Percentiles rank a stretch among this genome's conserved stretches.
Conservation (phyloP, 768 basidiomycete genomes). For the Podaxis sp. region DNA sequence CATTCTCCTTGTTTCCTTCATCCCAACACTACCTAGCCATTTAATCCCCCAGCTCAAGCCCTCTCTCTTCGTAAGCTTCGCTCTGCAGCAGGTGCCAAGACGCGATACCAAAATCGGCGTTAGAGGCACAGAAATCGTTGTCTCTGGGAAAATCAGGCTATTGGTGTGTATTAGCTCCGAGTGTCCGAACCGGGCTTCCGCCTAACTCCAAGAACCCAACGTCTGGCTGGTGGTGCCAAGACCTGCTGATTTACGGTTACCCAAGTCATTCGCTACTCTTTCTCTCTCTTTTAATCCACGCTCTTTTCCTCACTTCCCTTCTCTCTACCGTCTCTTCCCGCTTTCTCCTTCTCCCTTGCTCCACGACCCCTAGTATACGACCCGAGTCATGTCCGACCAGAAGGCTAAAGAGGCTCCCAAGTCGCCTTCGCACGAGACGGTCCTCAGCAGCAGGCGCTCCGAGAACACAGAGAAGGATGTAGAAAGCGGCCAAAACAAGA, state of each 20-base stretch:
- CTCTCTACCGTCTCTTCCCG: neutral
- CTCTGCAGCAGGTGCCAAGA: neutral
- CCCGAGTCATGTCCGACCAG: neutral
- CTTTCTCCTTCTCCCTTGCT: neutral
- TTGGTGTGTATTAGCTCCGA: neutral
- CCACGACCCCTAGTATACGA: neutral
- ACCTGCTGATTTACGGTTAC: neutral
- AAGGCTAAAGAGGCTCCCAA: neutral
- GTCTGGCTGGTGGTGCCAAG: neutral
- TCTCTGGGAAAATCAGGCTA: neutral
- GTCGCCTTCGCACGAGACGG: neutral
- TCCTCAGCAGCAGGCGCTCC: neutral
- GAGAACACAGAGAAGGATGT: neutral
- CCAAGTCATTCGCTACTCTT: neutral
- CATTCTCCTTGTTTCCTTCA: neutral
- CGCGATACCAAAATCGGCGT: neutral
- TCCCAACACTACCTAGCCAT: no score
- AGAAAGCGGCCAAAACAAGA: slow-evolving; percentile 7
- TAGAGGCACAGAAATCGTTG: neutral
- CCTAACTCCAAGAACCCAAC: neutral
- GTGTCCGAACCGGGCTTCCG: slow-evolving; percentile 14
- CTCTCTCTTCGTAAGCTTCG: neutral
- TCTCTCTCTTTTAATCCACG: neutral
- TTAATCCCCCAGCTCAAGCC: neutral
- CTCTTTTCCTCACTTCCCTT: neutral